Evolutionary conservation across 1,284 basidiomycete species (phyloP).

Genomic region (Leccinum solheimii): DNA sequence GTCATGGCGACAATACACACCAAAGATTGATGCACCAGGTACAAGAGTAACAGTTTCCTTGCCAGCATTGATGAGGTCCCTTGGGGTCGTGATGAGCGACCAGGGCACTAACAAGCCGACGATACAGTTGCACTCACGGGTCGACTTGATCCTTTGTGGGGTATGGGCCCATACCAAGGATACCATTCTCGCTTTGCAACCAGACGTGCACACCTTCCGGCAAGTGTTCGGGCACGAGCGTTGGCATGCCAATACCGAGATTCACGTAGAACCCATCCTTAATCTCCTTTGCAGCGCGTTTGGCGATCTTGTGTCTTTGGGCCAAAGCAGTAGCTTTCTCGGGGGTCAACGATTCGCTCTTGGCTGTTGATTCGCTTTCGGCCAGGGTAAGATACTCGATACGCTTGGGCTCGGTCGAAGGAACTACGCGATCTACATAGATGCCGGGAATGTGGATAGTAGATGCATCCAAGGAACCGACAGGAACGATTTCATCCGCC

Average conservation of each 20-base stretch:
- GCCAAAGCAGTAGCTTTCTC: slow-evolving; percentile 56
- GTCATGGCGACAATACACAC: slow-evolving; percentile 40
- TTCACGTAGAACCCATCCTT: slow-evolving; percentile 87
- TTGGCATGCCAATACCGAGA: slow-evolving; percentile 90
- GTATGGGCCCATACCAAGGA: slow-evolving; percentile 94
- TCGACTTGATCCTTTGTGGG: slow-evolving; percentile 87
- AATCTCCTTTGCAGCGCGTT: slow-evolving; percentile 60
- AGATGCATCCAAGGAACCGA: slow-evolving; percentile 82
- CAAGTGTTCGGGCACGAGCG: slow-evolving; percentile 84
- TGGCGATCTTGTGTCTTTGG: slow-evolving; percentile 37
- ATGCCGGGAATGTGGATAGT: slow-evolving; percentile 84
- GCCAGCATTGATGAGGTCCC: slow-evolving; percentile 92
- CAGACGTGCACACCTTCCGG: slow-evolving; percentile 81
- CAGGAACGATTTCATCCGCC: slow-evolving; percentile 73
- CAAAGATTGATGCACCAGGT: slow-evolving; percentile 91
- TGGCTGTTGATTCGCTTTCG: slow-evolving; percentile 30
- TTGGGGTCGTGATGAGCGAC: slow-evolving; percentile 30
- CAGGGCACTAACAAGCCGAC: neutral
- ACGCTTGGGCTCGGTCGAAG: slow-evolving; percentile 74
- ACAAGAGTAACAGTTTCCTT: slow-evolving; percentile 94
- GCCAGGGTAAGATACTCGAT: slow-evolving; percentile 80
- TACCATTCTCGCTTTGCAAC: slow-evolving; percentile 95
- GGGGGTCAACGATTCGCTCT: slow-evolving; percentile 38
- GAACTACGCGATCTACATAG: slow-evolving; percentile 87
- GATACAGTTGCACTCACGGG: slow-evolving; percentile 54